phyloP scores from a whole-genome alignment of 805 yeast species.

The Candida andamanensis region DNA sequence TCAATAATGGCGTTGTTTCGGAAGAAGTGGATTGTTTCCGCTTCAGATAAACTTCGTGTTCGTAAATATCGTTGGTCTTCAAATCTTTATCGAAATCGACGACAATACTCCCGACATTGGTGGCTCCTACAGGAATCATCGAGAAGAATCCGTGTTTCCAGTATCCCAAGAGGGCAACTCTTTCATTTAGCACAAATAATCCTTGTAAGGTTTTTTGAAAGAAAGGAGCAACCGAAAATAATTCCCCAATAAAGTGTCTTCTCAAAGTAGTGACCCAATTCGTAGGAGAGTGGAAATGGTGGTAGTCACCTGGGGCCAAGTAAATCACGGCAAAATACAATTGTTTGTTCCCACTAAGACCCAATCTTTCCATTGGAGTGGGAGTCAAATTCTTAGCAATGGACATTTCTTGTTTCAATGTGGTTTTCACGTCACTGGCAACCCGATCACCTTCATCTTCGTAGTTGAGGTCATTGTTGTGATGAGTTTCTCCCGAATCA shows the following conservation, averaged over 20 bases:
- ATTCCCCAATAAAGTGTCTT: slow-evolving; percentile 93
- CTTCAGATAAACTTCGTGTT: slow-evolving; percentile 37
- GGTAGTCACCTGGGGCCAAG: slow-evolving; percentile 97
- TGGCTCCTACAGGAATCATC: slow-evolving; percentile 99
- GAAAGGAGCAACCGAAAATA: slow-evolving; percentile 93
- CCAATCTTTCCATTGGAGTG: slow-evolving; percentile 25
- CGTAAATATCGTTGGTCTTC: slow-evolving; percentile 72
- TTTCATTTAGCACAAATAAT: slow-evolving; percentile 84
- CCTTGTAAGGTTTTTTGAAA: slow-evolving; percentile 85
- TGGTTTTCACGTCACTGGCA: slow-evolving; percentile 20
- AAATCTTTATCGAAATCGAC: slow-evolving; percentile 88
- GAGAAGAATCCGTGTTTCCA: slow-evolving; percentile 97
- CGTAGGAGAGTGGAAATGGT: slow-evolving; percentile 92
- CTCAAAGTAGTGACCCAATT: slow-evolving; percentile 93
- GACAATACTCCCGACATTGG: slow-evolving; percentile 93
- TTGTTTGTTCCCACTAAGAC: slow-evolving; percentile 41
- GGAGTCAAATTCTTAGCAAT: slow-evolving; percentile 39
- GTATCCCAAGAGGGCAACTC: slow-evolving; percentile 90
- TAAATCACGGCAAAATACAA: slow-evolving; percentile 88
- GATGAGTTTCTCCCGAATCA: slow-evolving; percentile 28
- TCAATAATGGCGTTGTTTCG: slow-evolving; percentile 30
- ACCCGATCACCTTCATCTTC: slow-evolving; percentile 69
- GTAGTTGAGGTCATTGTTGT: slow-evolving; percentile 44
- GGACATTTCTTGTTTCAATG: slow-evolving; percentile 32
- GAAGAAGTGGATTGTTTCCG: slow-evolving; percentile 13